Conservation (phyloP, 169 alveolate genomes). For the Pseudocohnilembus persalinus region DNA sequence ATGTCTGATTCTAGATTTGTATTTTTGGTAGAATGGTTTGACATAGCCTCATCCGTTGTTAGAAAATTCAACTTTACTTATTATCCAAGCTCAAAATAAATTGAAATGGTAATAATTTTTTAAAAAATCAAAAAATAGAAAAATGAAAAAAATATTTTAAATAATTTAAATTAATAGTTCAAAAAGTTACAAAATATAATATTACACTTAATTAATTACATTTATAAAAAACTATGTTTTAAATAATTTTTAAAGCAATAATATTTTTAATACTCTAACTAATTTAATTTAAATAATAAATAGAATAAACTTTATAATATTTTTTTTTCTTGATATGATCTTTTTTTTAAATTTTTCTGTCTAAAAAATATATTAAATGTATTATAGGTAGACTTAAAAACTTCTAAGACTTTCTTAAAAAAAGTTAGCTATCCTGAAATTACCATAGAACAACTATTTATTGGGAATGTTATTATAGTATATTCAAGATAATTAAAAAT, state of each 20-base stretch:
- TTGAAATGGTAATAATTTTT: conserved; percentile 64
- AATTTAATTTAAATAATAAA: too few relatives aligned
- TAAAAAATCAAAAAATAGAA: not conserved
- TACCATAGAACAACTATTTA: conserved; percentile 59
- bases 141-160: not conserved
- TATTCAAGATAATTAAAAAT: conserved; percentile 82
- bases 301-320: too few relatives aligned
- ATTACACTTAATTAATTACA: too few relatives aligned
- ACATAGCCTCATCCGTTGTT: conserved; percentile 70
- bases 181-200: too few relatives aligned
- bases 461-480: conserved; percentile 78
- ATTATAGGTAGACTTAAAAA: conserved; percentile 72
- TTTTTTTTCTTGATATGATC: too few relatives aligned
- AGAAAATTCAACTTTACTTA: conserved; percentile 72
- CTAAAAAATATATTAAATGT: not conserved
- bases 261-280: too few relatives aligned
- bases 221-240: too few relatives aligned
- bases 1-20: conserved; percentile 65
- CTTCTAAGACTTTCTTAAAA: conserved; percentile 76
- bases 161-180: not conserved
- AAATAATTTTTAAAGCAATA: too few relatives aligned
- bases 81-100: conserved; percentile 73
- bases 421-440: conserved; percentile 74
- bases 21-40: conserved; percentile 83
- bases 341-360: too few relatives aligned